A percentile compares a stretch with the other conserved stretches of the same genome.
Conservation (phyloP, 768 basidiomycete species). For the Obba rivulosa region DNA sequence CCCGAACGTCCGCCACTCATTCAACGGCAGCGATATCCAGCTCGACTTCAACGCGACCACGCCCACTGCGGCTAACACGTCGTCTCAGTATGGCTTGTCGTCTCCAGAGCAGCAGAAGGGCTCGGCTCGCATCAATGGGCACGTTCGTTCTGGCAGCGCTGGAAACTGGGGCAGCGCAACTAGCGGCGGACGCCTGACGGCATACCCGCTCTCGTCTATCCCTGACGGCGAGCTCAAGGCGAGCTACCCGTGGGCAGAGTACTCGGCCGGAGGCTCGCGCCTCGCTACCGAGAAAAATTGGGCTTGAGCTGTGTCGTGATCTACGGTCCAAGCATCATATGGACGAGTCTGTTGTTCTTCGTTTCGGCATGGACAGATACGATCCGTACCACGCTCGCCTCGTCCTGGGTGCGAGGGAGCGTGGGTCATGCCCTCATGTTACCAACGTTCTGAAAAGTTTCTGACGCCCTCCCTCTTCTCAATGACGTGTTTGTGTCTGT, state of each 20-base stretch:
- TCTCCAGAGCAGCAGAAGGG: constrained; percentile 35
- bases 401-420: not conserved
- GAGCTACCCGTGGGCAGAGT: constrained; percentile 50
- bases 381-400: not conserved
- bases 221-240: constrained; percentile 52
- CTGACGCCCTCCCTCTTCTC: not conserved
- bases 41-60: constrained; percentile 55
- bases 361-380: constrained; percentile 8
- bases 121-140: constrained; percentile 49
- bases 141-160: constrained; percentile 74
- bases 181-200: constrained; percentile 42
- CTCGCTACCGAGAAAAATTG: constrained; percentile 22
- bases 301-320: constrained; percentile 8
- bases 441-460: not conserved
- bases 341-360: constrained; percentile 2
- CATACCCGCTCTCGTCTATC: constrained; percentile 46
- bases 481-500: not conserved
- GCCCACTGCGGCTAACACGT: constrained; percentile 36
- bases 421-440: not conserved
- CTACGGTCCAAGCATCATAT: not conserved
- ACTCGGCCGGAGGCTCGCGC: constrained; percentile 15
- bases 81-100: constrained; percentile 26
- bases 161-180: constrained; percentile 72
- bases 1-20: constrained; percentile 64
- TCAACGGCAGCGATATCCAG: constrained; percentile 66